phyloP scores from a whole-genome alignment of 192 early-diverging fungal species.

The Coemansia sp. region DNA sequence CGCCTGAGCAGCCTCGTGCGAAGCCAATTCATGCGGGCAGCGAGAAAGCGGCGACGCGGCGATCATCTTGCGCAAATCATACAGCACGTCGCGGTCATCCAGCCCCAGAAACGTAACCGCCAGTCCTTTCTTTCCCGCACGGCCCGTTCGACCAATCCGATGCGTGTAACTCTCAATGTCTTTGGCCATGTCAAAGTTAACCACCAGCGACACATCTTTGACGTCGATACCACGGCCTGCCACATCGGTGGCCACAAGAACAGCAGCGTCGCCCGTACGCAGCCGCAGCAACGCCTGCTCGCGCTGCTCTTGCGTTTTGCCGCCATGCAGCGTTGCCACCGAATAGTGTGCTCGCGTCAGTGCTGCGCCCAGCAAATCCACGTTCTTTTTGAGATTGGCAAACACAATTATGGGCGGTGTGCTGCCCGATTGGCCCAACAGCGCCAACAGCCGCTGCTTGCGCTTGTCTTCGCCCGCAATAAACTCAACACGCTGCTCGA shows the following conservation, averaged over 20 bases:
- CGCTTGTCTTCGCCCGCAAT: slow-evolving; percentile 78
- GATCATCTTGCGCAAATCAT: slow-evolving; percentile 71
- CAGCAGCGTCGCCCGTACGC: slow-evolving; percentile 76
- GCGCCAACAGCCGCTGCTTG: slow-evolving; percentile 72
- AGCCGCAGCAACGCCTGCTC: slow-evolving; percentile 81
- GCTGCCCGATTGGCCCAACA: slow-evolving; percentile 66
- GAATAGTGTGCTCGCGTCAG: slow-evolving; percentile 49
- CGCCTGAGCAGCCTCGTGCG: slow-evolving; percentile 81
- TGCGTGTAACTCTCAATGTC: slow-evolving; percentile 99
- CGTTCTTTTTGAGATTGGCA: slow-evolving; percentile 95
- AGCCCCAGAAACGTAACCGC: slow-evolving; percentile 83
- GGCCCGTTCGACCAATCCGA: slow-evolving; percentile 96
- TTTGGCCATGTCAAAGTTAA: slow-evolving; percentile 99
- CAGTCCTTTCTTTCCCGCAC: slow-evolving; percentile 89
- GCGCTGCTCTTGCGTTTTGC: slow-evolving; percentile 97
- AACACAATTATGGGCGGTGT: slow-evolving; percentile 91
- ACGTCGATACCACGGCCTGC: slow-evolving; percentile 99
- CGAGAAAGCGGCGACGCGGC: slow-evolving; percentile 73
- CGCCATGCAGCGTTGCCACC: slow-evolving; percentile 86
- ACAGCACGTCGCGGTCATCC: slow-evolving; percentile 85
- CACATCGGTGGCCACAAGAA: slow-evolving; percentile 97
- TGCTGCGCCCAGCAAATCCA: slow-evolving; percentile 78
- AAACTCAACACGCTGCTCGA: slow-evolving; percentile 95
- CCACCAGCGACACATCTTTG: slow-evolving; percentile 92
- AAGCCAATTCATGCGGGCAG: slow-evolving; percentile 81